A percentile compares a stretch with the other conserved stretches of the same genome.
Evolutionary conservation across 352 stramenopile species (phyloP).

Genomic region (Phytophthora multivora): DNA sequence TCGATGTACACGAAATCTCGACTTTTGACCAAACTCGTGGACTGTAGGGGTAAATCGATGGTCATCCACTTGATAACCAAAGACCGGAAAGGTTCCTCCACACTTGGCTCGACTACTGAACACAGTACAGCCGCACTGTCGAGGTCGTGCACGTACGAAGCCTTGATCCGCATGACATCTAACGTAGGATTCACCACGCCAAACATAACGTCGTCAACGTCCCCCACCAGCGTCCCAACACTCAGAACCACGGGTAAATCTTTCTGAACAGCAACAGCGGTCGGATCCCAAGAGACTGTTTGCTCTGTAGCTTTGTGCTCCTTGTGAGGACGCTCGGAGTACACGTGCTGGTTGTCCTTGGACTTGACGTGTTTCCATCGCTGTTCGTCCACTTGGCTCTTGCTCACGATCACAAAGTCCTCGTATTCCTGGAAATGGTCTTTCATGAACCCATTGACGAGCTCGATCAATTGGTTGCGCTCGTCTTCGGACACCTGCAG

Average conservation of each 20-base stretch:
- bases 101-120: constrained; percentile 23
- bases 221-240: constrained; percentile 30
- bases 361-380: constrained; percentile 43
- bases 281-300: constrained; percentile 5
- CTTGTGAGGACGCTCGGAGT: constrained; percentile 2
- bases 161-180: constrained; percentile 39
- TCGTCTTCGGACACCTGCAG: constrained; percentile 18
- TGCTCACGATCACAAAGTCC: constrained; percentile 26
- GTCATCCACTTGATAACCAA: constrained; percentile 40
- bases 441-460: constrained; percentile 24
- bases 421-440: constrained; percentile 41
- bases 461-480: constrained; percentile 17
- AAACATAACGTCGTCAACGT: constrained; percentile 45
- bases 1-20: constrained; percentile 40
- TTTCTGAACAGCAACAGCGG: not conserved
- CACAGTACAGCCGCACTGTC: constrained; percentile 29
- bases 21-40: constrained; percentile 19
- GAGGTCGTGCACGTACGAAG: constrained; percentile 33
- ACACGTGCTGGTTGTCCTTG: constrained; percentile 28
- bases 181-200: constrained; percentile 35
- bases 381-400: constrained; percentile 24
- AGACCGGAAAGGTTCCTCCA: constrained; percentile 29
- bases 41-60: constrained; percentile 22
- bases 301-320: not conserved
- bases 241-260: constrained; percentile 25